phyloP scores from a whole-genome alignment of 805 yeast species.

The Cyberlindnera euphorbiiphila region DNA sequence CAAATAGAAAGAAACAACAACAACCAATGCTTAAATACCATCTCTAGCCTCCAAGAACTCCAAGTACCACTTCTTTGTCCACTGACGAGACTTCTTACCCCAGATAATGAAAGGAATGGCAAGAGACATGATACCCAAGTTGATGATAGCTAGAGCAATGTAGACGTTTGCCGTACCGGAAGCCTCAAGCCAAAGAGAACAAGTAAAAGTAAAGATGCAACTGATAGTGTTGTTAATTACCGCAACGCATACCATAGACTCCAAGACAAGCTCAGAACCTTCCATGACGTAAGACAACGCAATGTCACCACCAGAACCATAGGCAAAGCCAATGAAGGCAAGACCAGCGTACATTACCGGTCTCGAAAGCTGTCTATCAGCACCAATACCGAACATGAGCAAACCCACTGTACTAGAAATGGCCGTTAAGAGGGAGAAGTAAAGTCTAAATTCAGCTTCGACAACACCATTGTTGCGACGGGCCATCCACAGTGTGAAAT shows the following conservation, averaged over 20 bases:
- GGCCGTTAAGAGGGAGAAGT: slow-evolving; percentile 52
- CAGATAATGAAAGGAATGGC: slow-evolving; percentile 55
- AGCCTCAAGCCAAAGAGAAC: slow-evolving; percentile 56
- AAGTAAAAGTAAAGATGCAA: slow-evolving; percentile 62
- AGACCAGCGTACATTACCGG: slow-evolving; percentile 54
- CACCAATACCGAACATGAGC: slow-evolving; percentile 62
- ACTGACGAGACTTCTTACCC: slow-evolving; percentile 56
- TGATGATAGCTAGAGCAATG: slow-evolving; percentile 56
- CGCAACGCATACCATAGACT: slow-evolving; percentile 67
- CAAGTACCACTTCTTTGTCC: slow-evolving; percentile 55
- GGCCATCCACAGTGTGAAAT: slow-evolving; percentile 58
- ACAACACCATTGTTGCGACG: slow-evolving; percentile 55
- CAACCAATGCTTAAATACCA: slow-evolving; percentile 30
- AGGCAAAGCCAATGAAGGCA: slow-evolving; percentile 64
- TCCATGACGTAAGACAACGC: slow-evolving; percentile 67
- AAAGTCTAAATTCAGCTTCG: slow-evolving; percentile 64
- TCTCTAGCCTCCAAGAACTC: slow-evolving; percentile 51
- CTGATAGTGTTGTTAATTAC: slow-evolving; percentile 63
- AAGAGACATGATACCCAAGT: slow-evolving; percentile 52
- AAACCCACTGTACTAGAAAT: slow-evolving; percentile 60
- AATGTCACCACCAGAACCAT: slow-evolving; percentile 69
- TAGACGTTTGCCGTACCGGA: slow-evolving; percentile 57
- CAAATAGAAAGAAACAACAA: neutral
- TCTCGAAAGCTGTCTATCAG: slow-evolving; percentile 52
- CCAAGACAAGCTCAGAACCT: slow-evolving; percentile 66